phyloP scores from a whole-genome alignment of 176 grass and related monocot genomes.

The Lolium rigidum region DNA sequence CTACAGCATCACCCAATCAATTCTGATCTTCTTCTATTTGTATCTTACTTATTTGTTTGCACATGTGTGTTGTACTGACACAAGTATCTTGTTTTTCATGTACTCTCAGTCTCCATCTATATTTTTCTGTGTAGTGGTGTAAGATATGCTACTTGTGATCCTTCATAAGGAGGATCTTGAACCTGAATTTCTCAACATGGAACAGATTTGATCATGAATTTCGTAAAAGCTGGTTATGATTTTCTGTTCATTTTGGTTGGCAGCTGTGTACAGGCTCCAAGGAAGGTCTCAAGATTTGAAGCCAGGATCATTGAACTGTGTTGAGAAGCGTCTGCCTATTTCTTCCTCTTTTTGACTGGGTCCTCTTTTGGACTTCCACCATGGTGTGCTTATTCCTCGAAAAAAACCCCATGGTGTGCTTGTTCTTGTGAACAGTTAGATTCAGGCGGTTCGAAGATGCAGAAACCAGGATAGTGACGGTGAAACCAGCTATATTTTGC shows the following conservation, averaged over 20 bases:
- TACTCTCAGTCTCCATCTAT: not conserved
- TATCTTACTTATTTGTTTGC: not conserved
- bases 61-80: not conserved
- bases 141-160: not conserved
- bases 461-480: not conserved
- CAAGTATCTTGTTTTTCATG: not conserved
- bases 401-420: no score
- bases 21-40: not conserved
- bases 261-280: not conserved
- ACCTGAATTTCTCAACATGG: not conserved
- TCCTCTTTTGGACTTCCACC: not conserved
- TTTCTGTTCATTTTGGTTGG: slow-evolving; percentile 6
- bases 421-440: not conserved
- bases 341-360: not conserved
- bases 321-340: not conserved
- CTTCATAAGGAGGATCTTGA: not conserved
- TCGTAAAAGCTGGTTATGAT: not conserved
- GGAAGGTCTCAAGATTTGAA: slow-evolving; percentile 1
- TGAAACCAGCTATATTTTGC: not conserved
- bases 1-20: not conserved
- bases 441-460: not conserved
- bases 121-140: not conserved
- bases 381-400: no score
- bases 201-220: not conserved
- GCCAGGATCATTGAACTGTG: not conserved